These are phyloP conservation scores for Neltuma alba DNA, from an alignment of 306 rosid genomes.

Conservation along the genomic window DNA sequence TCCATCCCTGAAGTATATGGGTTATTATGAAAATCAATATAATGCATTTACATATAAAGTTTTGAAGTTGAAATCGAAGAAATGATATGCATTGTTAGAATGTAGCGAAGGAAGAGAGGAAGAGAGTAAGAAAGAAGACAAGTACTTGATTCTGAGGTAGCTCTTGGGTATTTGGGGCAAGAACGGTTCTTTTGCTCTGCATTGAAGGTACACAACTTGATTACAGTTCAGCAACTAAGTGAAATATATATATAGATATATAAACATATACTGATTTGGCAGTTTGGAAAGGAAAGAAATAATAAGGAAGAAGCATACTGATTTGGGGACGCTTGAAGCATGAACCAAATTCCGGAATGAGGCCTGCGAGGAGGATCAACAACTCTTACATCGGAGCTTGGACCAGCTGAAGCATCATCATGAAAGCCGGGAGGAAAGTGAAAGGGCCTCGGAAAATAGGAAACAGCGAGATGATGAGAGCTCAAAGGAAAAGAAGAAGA, in stretches of 20 bases:
- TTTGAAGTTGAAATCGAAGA: neutral
- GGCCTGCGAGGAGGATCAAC: constrained; percentile 89
- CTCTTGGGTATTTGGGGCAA: constrained; percentile 92
- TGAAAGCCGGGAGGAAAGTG: constrained; percentile 42
- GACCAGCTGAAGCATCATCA: constrained; percentile 55
- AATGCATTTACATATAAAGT: constrained; percentile 16
- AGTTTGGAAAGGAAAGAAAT: neutral
- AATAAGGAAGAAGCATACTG: constrained; percentile 48
- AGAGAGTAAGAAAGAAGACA: neutral
- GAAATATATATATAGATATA: neutral
- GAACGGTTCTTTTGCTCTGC: constrained; percentile 81
- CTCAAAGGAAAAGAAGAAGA: constrained; percentile 50
- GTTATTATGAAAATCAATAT: neutral
- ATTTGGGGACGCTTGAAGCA: constrained; percentile 84
- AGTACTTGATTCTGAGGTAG: constrained; percentile 92
- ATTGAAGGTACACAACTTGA: constrained; percentile 36
- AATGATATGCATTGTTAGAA: neutral
- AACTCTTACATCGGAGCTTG: constrained; percentile 67
- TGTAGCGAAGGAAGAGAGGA: neutral
- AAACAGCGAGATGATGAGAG: constrained; percentile 48
- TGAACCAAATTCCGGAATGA: constrained; percentile 95
- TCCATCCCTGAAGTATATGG: constrained; percentile 68
- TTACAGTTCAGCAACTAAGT: neutral
- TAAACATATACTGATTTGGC: neutral
- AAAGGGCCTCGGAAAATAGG: constrained; percentile 54